phyloP scores from a whole-genome alignment of 1,284 basidiomycete genomes.

The Neonothopanus nambi region DNA sequence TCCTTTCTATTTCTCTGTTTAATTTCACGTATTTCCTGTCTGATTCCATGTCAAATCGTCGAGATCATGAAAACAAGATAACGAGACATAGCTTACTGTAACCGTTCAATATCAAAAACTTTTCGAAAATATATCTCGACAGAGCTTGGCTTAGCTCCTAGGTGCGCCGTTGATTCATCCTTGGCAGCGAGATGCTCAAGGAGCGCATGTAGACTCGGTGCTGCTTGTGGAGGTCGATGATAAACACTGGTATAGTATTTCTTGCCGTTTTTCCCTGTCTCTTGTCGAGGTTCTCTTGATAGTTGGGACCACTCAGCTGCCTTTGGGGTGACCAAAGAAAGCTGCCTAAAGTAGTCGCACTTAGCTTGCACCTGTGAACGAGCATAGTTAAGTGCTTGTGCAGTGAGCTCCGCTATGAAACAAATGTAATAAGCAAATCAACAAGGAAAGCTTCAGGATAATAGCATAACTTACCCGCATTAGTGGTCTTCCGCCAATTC shows the following conservation, averaged over 20 bases:
- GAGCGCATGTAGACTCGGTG: background rate
- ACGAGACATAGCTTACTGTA: background rate
- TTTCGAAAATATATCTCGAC: background rate
- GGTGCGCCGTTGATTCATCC: background rate
- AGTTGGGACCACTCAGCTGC: background rate
- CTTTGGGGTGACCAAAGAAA: too few relatives aligned
- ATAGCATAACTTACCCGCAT: constrained; percentile 9
- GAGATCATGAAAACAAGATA: background rate
- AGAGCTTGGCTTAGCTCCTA: background rate
- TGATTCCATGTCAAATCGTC: too few relatives aligned
- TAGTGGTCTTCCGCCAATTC: constrained; percentile 6
- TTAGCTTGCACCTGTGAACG: background rate
- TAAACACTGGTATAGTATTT: background rate
- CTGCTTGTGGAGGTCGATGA: background rate
- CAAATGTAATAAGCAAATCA: background rate
- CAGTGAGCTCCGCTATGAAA: background rate
- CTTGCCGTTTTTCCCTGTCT: background rate
- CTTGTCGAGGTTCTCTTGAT: background rate
- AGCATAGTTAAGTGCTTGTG: background rate
- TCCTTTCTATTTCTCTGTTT: background rate
- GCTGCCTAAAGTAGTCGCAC: background rate
- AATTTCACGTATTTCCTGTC: too few relatives aligned
- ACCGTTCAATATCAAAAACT: background rate
- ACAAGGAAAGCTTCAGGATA: background rate
- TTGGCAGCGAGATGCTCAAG: background rate